These are phyloP conservation scores for Bromus sterilis DNA, from an alignment of 176 grass and related monocot genomes.

Conservation along the genomic window DNA sequence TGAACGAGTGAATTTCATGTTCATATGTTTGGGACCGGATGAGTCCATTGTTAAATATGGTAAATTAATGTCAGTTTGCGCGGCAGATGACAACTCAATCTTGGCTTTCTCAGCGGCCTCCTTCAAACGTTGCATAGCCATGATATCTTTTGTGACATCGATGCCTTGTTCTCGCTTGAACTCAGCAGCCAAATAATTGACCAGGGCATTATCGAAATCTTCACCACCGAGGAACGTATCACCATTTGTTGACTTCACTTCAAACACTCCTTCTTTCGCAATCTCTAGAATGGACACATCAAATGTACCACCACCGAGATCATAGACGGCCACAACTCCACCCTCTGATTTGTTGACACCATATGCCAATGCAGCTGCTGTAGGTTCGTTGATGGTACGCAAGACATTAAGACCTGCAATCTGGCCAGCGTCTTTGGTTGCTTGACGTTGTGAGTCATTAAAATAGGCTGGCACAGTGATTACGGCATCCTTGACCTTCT, in stretches of 20 bases:
- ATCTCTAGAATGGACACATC: slow-evolving; percentile 25
- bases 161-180: slow-evolving; percentile 6
- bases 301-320: slow-evolving; percentile 17
- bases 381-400: slow-evolving; percentile 16
- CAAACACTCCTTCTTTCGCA: slow-evolving; percentile 10
- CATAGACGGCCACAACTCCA: slow-evolving; percentile 5
- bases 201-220: slow-evolving; percentile 13
- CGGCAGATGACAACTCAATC: slow-evolving; percentile 14
- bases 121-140: slow-evolving; percentile 19
- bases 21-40: slow-evolving; percentile 17
- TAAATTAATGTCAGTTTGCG: slow-evolving; percentile 13
- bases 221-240: slow-evolving; percentile 20
- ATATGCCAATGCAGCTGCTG: slow-evolving; percentile 14
- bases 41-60: no score
- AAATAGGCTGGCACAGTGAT: no score
- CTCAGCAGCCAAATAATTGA: not conserved
- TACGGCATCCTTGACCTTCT: no score
- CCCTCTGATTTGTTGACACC: no score
- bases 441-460: no score
- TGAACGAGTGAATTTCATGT: not conserved
- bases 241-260: slow-evolving; percentile 30
- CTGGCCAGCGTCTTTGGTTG: slow-evolving; percentile 8
- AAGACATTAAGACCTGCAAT: slow-evolving; percentile 19
- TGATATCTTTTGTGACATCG: slow-evolving; percentile 16
- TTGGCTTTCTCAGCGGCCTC: slow-evolving; percentile 31